Base-by-base conservation (phyloP, 1,139 yeast genomes). In the Pichia sp. region DNA sequence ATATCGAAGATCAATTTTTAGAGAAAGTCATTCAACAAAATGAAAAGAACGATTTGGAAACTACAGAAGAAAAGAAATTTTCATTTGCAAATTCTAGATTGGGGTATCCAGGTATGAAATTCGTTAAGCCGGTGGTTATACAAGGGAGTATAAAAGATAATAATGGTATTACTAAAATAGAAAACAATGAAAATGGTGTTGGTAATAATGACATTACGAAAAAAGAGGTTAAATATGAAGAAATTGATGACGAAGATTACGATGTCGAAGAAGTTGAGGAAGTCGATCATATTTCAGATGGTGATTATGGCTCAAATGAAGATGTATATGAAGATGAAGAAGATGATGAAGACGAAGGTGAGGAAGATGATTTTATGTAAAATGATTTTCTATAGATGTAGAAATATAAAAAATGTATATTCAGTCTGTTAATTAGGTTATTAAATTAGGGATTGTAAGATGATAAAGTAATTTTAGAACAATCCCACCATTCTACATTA, bases 1-100 rank as follows among this genome's bases (percentile, higher is more conserved):
- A 77, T 17, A 67, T 78, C 47, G 85, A 79, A 54, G 75, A 72
- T 32, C 84, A 80, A 53, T 76, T 81, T 0, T 60, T 72, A 46
- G 73, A 67, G 39, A 73, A 68, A 21, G 65, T 72, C 10, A 52
- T 45, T 2, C 52, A 47, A 27, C 56, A 53, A 34, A 42, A 46
- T 27, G 14, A 32, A 4, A 24, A n/a, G 12, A 30, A 39, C 15
- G 58, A 46, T 20, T 61, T 48, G 43, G 7, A 12, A 8, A 20
- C 14, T 21, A 18, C 7, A n/a, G 18, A 19, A 11, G 19, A 31
- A 3, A 30, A 6, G 14, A 42, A 42, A 4, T 19, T 32, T 32
- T 21, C 9, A 40, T 44, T 38, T 58, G 38, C 43, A 54, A 38
- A 38, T 3, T 28, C 44, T 3, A 44, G 15, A 11, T 18, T 53